These are phyloP conservation scores for Yarrowia hollandica DNA, from an alignment of 805 yeast species.

Conservation along the genomic window DNA sequence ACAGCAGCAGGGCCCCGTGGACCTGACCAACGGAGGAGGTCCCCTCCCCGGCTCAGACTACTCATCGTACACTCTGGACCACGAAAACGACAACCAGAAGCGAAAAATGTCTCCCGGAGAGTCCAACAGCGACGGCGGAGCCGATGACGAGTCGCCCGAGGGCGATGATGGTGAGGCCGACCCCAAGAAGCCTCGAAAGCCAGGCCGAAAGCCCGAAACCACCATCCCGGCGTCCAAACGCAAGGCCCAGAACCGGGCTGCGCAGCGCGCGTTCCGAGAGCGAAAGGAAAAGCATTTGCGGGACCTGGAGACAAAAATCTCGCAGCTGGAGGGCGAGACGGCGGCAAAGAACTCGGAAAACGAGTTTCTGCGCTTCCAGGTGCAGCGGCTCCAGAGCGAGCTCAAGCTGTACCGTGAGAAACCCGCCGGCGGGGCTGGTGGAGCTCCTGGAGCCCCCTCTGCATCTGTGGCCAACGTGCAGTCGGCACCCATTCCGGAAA, in stretches of 20 bases:
- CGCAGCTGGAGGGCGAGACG: slow-evolving; percentile 68
- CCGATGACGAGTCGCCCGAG: slow-evolving; percentile 24
- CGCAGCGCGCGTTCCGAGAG: slow-evolving; percentile 96
- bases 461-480: background rate
- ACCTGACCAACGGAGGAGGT: background rate
- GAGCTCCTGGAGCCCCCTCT: slow-evolving; percentile 29
- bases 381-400: slow-evolving; percentile 70
- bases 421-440: background rate
- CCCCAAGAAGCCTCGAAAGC: slow-evolving; percentile 39
- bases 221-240: slow-evolving; percentile 85
- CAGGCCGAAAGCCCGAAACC: slow-evolving; percentile 78
- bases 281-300: slow-evolving; percentile 85
- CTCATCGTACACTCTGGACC: slow-evolving; percentile 8
- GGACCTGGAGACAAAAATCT: slow-evolving; percentile 79
- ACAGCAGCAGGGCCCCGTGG: background rate
- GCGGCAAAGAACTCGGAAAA: slow-evolving; percentile 68
- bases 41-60: background rate
- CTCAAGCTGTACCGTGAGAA: slow-evolving; percentile 57
- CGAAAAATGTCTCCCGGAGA: slow-evolving; percentile 17
- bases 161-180: slow-evolving; percentile 13
- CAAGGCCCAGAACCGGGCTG: slow-evolving; percentile 96
- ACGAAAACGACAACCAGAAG: slow-evolving; percentile 3
- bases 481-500: slow-evolving; percentile 11
- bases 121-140: slow-evolving; percentile 6
- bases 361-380: slow-evolving; percentile 72